Evolutionary conservation across 1,284 basidiomycete species (phyloP).

Genomic region (Ganoderma meredithae): DNA sequence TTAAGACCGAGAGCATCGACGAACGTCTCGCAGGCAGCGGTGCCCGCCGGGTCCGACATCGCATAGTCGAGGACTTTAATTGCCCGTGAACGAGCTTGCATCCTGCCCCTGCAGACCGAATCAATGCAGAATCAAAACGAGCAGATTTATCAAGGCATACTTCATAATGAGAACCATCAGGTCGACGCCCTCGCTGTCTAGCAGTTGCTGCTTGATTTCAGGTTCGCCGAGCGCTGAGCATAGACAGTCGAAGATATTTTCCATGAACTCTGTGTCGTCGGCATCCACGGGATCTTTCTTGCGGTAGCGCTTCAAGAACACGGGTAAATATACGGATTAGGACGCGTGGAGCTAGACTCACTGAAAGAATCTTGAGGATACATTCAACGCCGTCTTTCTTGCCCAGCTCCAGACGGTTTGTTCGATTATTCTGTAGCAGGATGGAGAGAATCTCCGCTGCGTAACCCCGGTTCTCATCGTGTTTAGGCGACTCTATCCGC

Average conservation of each 20-base stretch:
- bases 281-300: conserved; percentile 82
- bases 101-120: conserved; percentile 72
- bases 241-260: conserved; percentile 91
- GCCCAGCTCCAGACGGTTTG: conserved; percentile 70
- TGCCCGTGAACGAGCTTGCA: conserved; percentile 78
- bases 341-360: conserved; percentile 50
- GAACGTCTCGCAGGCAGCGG: conserved; percentile 83
- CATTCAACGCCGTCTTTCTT: conserved; percentile 83
- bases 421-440: conserved; percentile 76
- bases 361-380: conserved; percentile 81
- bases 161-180: conserved; percentile 97
- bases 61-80: conserved; percentile 95
- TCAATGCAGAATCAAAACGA: neutral
- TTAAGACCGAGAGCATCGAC: conserved; percentile 90
- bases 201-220: conserved; percentile 82
- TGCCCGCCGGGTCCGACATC: conserved; percentile 82
- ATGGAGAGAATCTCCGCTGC: conserved; percentile 91
- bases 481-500: conserved; percentile 75
- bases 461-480: conserved; percentile 89
- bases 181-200: conserved; percentile 93
- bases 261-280: conserved; percentile 97
- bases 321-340: neutral
- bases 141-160: conserved; percentile 52
- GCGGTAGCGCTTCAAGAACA: conserved; percentile 77
- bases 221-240: conserved; percentile 84